Conservation (phyloP, 257 asterid genomes). For the Solanum medicagineum region DNA sequence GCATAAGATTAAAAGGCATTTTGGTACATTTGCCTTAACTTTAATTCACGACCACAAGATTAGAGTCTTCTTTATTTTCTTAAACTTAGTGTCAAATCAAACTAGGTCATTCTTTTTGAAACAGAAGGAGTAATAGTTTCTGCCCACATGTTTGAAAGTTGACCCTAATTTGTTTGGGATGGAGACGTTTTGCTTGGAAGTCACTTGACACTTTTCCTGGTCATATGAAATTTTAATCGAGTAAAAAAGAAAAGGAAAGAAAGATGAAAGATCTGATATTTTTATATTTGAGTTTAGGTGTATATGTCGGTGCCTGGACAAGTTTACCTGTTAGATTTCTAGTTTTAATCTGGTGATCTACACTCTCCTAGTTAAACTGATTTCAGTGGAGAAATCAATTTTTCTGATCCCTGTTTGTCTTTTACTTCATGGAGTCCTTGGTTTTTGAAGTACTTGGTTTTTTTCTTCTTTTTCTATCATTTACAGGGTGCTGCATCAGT, state of each 20-base stretch:
- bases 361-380: background rate
- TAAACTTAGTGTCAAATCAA: no score
- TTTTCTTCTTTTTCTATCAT: background rate
- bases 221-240: background rate
- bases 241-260: background rate
- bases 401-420: background rate
- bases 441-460: conserved; percentile 6
- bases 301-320: background rate
- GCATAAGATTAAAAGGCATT: no score
- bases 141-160: background rate
- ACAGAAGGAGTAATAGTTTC: background rate
- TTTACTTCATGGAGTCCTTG: background rate
- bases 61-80: no score
- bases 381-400: background rate
- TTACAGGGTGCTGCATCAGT: conserved; percentile 23
- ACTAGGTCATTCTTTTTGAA: no score
- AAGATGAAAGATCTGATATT: background rate
- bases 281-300: background rate
- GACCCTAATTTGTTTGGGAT: background rate
- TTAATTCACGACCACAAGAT: no score
- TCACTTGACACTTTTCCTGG: background rate
- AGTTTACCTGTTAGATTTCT: background rate
- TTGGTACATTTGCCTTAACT: no score
- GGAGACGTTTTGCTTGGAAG: background rate
- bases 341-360: background rate